Percentiles rank a stretch among this genome's conserved stretches.
Conservation (phyloP, 768 basidiomycete species). For the Hericium coralloides region DNA sequence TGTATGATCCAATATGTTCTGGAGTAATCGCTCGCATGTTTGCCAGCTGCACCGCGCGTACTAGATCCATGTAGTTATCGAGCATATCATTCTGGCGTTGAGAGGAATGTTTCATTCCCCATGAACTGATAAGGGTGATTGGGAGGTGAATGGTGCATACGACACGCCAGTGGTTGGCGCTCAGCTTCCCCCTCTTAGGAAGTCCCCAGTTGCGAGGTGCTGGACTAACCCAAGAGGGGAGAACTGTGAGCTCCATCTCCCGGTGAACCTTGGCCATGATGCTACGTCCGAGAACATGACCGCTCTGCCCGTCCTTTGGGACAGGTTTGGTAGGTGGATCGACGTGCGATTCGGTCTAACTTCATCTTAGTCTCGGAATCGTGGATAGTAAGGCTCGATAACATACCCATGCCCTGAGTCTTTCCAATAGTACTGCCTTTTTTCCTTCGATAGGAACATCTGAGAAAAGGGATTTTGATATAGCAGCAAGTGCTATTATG, state of each 20-base stretch:
- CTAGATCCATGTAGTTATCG: slow-evolving; percentile 23
- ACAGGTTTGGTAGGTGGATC: too few species aligned
- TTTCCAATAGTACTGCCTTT: too few species aligned
- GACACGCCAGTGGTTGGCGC: slow-evolving; percentile 26
- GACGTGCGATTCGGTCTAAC: too few species aligned
- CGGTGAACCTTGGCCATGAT: too few species aligned
- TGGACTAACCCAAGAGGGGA: slow-evolving; percentile 23
- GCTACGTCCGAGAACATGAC: too few species aligned
- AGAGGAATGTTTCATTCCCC: slow-evolving; percentile 17
- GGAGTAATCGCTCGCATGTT: not conserved
- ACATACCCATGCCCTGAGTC: too few species aligned
- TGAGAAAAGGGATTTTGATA: too few species aligned
- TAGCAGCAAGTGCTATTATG: too few species aligned
- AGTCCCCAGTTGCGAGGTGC: slow-evolving; percentile 24
- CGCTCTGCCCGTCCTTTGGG: too few species aligned
- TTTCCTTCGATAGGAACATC: too few species aligned
- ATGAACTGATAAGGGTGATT: slow-evolving; percentile 26
- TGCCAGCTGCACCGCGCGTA: slow-evolving; percentile 14
- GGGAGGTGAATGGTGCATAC: slow-evolving; percentile 23
- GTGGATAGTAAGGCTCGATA: too few species aligned
- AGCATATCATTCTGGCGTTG: slow-evolving; percentile 13
- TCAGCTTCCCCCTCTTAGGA: slow-evolving; percentile 21
- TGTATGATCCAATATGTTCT: not conserved
- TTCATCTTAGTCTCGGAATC: too few species aligned
- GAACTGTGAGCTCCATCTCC: slow-evolving; percentile 16